Evolutionary conservation across 176 grass and related monocot genomes (phyloP), one percentile per base, ranked within the genome.

Genomic region (Triticum turgidum): DNA sequence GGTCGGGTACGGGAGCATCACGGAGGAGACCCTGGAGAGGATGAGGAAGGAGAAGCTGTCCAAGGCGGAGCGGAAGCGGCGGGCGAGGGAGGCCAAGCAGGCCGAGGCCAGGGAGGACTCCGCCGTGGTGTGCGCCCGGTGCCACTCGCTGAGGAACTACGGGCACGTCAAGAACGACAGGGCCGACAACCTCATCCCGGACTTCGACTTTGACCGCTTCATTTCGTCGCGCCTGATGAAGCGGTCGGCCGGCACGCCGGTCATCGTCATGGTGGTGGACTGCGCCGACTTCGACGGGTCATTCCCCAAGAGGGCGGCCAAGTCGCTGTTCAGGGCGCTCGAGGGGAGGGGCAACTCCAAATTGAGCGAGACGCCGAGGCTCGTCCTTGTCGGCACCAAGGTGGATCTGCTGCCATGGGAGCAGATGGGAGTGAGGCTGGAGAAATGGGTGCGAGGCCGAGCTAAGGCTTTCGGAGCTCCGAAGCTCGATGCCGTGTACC

Each of bases 281-380:
- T 98, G 93, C 21, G 87, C 93, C 7, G 89, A 98, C 85, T 98
- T 98, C 42, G 96, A 95, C 76, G 96, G 96, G 17, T 98, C 96
- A 3, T 98, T 95, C 61, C 96, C 96, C 0, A 98, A 91, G 91
- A 80, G 80, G 20, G 93, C 93, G 1, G 93, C 90, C 27, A 94
- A 91, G 44, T 98, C 96, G 5, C 67, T 98, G 71, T 98, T 98
- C 80, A 92, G 90, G 64, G 89, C 88, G 11, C 87, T 98, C 5
- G 89, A 94, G 71, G 91, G 85, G 78, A 84, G 89, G 81, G 89
- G 87, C 3, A 89, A 66, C 54, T 87, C 86, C 47, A 98, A 95
- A 61, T 3, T 61, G 61, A 92, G 80, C 39, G 92, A 93, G 86
- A 90, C 88, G 1, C 90, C 96, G 4, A 98, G 92, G 82, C 88